Conservation (phyloP, 1,284 basidiomycete genomes). For the Pseudozyma tsukubaensis region DNA sequence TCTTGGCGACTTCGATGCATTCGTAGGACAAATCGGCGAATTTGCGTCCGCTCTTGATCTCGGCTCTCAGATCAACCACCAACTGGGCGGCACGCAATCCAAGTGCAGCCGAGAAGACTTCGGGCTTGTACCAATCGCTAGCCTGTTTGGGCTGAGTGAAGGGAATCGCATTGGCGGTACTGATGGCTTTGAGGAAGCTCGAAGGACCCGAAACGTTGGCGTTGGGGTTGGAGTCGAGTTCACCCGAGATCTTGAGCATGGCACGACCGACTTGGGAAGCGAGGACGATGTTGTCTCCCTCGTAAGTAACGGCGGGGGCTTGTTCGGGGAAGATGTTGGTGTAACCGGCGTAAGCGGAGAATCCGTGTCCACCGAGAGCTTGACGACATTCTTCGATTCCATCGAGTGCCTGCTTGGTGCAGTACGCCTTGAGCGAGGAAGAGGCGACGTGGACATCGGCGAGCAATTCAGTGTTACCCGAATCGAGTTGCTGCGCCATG, state of each 20-base stretch:
- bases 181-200: conserved; percentile 54
- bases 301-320: conserved; percentile 67
- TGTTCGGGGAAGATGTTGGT: conserved; percentile 60
- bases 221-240: conserved; percentile 44
- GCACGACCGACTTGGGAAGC: conserved; percentile 61
- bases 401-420: conserved; percentile 68
- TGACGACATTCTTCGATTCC: conserved; percentile 69
- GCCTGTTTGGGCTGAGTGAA: conserved; percentile 47
- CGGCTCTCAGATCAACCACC: conserved; percentile 58
- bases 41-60: conserved; percentile 47
- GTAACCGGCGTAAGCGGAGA: conserved; percentile 65
- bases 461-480: conserved; percentile 68
- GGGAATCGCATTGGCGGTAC: conserved; percentile 32
- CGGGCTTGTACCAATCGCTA: conserved; percentile 52
- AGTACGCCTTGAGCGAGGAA: conserved; percentile 68
- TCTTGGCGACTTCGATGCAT: conserved; percentile 62
- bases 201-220: conserved; percentile 53
- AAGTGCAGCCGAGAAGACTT: conserved; percentile 55
- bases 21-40: conserved; percentile 60
- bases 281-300: conserved; percentile 66
- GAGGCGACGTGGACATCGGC: conserved; percentile 69
- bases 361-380: conserved; percentile 70
- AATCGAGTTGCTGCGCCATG: conserved; percentile 64
- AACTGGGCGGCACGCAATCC: conserved; percentile 56
- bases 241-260: conserved; percentile 60